Base-by-base conservation (phyloP, 306 rosid genomes). In the Dalbergia oliveri region DNA sequence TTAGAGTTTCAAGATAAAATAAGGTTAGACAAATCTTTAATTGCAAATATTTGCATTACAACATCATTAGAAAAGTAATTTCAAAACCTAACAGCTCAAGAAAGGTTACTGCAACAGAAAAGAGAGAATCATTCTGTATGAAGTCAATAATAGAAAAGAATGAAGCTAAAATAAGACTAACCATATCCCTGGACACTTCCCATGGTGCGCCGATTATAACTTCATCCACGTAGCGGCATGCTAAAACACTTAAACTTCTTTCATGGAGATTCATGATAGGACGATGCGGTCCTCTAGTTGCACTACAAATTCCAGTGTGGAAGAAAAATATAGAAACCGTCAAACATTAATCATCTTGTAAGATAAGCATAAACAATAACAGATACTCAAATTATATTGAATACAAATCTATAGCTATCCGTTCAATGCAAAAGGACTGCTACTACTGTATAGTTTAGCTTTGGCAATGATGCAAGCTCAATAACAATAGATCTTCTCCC, bases 241-340 rank as follows among this genome's bases (percentile, higher is more conserved):
- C 99, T 86, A 94, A 87, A 62, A 94, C 99, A 73, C 99, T 94
- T 64, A 94, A 83, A 88, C 99, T 94, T 88, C 99, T 90, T 86
- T 94, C 99, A 51, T 94, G 99, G 78, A 94, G 99, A 85, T 90
- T 91, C 99, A 94, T 94, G 81, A 94, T 92, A 23, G 99, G 99
- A 59, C 94, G 97, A 90, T 94, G 99, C 68, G 89, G 90, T 75
- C 99, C 99, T 88, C 95, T 92, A 74, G 83, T 85, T 70, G 86
- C 86, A 88, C 99, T 94, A 84, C 72, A 82, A 75, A 26, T 75
- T 77, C 14, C 72, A 72, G 70, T 73, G 54, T 58, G 59, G 15
- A 76, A 41, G 45, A 57, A 73, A 71, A 43, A 41, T 34, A 67
- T 68, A 41, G 65, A 66, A 10, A 26, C 16, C 53, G 19, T 26